Percentiles rank a stretch among this genome's conserved stretches.
Evolutionary conservation across 768 basidiomycete species (phyloP).

Genomic region (Collybia sp.): DNA sequence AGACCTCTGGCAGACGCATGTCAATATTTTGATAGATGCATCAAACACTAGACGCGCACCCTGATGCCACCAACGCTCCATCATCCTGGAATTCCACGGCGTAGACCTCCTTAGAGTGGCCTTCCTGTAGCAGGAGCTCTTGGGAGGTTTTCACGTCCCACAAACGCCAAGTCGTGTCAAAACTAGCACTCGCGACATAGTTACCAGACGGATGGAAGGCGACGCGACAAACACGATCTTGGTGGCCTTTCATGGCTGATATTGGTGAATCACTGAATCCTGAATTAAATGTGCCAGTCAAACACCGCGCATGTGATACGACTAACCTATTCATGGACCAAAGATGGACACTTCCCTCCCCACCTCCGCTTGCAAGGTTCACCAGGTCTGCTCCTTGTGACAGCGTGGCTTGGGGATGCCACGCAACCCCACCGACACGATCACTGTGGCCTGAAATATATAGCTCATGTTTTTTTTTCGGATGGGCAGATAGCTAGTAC

Average conservation of each 20-base stretch:
- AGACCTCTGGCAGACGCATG: constrained; percentile 58
- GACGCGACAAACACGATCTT: constrained; percentile 87
- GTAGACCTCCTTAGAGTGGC: constrained; percentile 96
- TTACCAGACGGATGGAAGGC: constrained; percentile 95
- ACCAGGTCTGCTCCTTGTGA: constrained; percentile 56
- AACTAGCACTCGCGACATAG: constrained; percentile 92
- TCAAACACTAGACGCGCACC: constrained; percentile 45
- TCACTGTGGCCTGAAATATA: constrained; percentile 69
- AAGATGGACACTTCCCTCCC: constrained; percentile 78
- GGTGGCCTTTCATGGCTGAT: constrained; percentile 84
- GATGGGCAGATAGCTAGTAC: constrained; percentile 6
- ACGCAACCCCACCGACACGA: constrained; percentile 91
- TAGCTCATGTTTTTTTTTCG: constrained; percentile 7
- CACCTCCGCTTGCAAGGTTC: constrained; percentile 89
- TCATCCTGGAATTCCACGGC: constrained; percentile 95
- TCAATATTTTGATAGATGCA: not conserved
- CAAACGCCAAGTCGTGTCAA: constrained; percentile 95
- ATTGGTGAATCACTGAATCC: constrained; percentile 72
- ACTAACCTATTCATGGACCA: constrained; percentile 85
- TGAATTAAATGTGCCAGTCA: constrained; percentile 2
- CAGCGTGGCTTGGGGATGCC: constrained; percentile 93
- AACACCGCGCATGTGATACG: not conserved
- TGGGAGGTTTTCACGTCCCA: constrained; percentile 87
- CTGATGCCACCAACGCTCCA: constrained; percentile 88
- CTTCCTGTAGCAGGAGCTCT: constrained; percentile 89